These are phyloP conservation scores for Ruellia speciosa DNA, from an alignment of 305 asterid species.

Conservation along the genomic window DNA sequence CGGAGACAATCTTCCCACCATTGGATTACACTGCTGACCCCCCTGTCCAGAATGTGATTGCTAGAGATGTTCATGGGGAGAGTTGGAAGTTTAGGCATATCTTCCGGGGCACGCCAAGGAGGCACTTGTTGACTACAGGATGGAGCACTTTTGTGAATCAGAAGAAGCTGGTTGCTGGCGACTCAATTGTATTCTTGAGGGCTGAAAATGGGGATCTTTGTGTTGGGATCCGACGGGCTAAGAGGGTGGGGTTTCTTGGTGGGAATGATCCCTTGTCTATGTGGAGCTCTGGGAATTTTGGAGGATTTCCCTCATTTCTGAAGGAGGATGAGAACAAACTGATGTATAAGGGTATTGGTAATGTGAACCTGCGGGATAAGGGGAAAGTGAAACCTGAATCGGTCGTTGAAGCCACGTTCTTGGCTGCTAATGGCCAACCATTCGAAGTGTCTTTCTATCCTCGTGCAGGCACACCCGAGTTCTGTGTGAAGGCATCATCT, in stretches of 20 bases:
- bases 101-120: constrained; percentile 59
- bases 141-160: constrained; percentile 66
- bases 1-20: constrained; percentile 63
- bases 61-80: constrained; percentile 56
- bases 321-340: constrained; percentile 42
- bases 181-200: constrained; percentile 53
- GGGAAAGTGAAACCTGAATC: constrained; percentile 64
- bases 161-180: constrained; percentile 65
- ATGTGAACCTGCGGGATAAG: constrained; percentile 38
- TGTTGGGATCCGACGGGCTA: constrained; percentile 63
- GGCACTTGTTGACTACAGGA: constrained; percentile 67
- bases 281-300: constrained; percentile 46
- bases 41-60: constrained; percentile 55
- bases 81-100: constrained; percentile 63
- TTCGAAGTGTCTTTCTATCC: constrained; percentile 77
- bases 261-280: constrained; percentile 35
- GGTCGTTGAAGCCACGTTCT: constrained; percentile 63
- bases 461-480: constrained; percentile 77
- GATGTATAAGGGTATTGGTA: constrained; percentile 26
- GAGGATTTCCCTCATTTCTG: constrained; percentile 34
- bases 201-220: constrained; percentile 50
- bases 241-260: constrained; percentile 33
- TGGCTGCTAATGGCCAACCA: constrained; percentile 76
- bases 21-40: constrained; percentile 56
- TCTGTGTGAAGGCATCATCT: constrained; percentile 63